Base-by-base conservation (phyloP, 2,329 filamentous ascomycete genomes). In the Clarireedia paspali region DNA sequence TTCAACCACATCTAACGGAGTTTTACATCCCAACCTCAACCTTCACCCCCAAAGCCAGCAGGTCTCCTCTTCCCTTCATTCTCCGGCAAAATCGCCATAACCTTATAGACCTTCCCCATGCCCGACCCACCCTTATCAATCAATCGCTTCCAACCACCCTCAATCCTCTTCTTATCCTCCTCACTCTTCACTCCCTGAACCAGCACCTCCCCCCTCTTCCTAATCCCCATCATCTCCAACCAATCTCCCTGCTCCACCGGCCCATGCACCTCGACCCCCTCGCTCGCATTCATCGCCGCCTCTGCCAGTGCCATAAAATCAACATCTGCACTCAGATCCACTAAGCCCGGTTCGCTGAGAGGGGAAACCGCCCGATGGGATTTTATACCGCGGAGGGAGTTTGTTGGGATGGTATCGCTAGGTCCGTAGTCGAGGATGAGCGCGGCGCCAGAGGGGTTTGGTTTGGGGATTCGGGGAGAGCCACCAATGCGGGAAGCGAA, bases 341-440 rank as follows among this genome's bases (percentile, higher is more conserved):
- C 91, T 26, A 86, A 80, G 0, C 94, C 94, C 0, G 94, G 88
- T 5, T 82, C 77, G 1, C 81, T 78, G 65, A 99, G 90, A 4
- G 94, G 90, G 23, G 84, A 91, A 47, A 95, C 87, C 24, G 80
- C 78, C 24, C 77, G 75, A 73, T 99, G 94, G 14, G 79, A 76
- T 38, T 84, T 82, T 70, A 99, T 97, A 23, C 94, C 94, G 34
- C 94, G 87, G 23, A 99, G 79, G 0, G 91, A 95, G 76, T 96
- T 95, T 58, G 88, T 77, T 2, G 94, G 94, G 49, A 99, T 84
- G 0, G 81, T 88, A 64, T 84, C 77, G 3, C 83, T 72, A 4
- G 92, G 88, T 17, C 94, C 94, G 72, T 99, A 99, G 74, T 99
- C 94, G 47, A 99, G 83, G 64, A 99, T 89, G n/a, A 99, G 77